Percentiles rank a stretch among this genome's conserved stretches.
phyloP scores from a whole-genome alignment of 306 rosid genomes.

The Sicyos baderoa region DNA sequence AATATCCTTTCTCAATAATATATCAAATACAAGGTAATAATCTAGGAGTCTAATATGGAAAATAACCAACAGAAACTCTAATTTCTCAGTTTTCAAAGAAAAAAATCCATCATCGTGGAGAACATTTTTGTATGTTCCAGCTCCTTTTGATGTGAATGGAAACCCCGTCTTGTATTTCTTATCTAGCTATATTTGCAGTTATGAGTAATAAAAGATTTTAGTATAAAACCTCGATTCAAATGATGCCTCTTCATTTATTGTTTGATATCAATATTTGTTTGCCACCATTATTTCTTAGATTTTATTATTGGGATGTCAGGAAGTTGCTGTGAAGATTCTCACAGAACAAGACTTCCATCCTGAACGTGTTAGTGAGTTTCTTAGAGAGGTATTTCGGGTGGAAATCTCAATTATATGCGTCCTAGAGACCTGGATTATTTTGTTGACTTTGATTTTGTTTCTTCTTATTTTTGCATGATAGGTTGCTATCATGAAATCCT shows the following conservation, averaged over 20 bases:
- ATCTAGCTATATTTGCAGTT: too few relatives aligned
- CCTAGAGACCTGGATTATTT: slow-evolving; percentile 6
- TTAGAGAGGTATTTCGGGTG: slow-evolving; percentile 68
- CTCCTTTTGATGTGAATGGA: slow-evolving; percentile 7
- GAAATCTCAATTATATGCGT: slow-evolving; percentile 15
- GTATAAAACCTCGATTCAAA: not conserved
- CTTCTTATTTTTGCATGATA: slow-evolving; percentile 32
- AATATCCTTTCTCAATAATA: too few relatives aligned
- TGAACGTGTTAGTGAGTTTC: slow-evolving; percentile 75
- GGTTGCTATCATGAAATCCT: slow-evolving; percentile 92
- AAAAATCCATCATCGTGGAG: not conserved
- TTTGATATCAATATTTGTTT: not conserved
- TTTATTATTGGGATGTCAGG: slow-evolving; percentile 40
- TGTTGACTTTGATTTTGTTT: slow-evolving; percentile 21
- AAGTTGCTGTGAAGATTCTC: slow-evolving; percentile 95
- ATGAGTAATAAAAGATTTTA: slow-evolving; percentile 1
- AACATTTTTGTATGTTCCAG: not conserved
- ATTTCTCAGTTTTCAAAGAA: too few relatives aligned
- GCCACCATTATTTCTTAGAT: slow-evolving; percentile 2
- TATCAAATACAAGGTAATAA: too few relatives aligned
- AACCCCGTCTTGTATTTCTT: not conserved
- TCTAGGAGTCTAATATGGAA: too few relatives aligned
- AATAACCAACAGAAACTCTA: too few relatives aligned
- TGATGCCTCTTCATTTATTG: not conserved
- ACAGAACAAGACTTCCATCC: slow-evolving; percentile 95